phyloP scores from a whole-genome alignment of 352 stramenopile genomes.

The Phytophthora kernoviae region DNA sequence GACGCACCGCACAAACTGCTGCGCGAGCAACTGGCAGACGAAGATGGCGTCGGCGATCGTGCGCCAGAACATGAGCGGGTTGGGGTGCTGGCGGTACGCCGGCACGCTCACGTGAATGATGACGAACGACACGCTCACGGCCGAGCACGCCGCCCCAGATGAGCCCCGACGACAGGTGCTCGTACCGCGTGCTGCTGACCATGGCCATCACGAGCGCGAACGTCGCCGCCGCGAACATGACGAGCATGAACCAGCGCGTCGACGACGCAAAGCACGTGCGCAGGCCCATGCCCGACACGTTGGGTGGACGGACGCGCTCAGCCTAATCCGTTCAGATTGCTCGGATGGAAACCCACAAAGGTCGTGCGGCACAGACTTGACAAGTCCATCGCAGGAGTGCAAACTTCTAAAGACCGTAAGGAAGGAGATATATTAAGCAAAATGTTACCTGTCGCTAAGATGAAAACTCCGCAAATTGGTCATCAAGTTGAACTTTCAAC shows the following conservation, averaged over 20 bases:
- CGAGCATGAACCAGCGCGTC: slow-evolving; percentile 83
- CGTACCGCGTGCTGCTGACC: slow-evolving; percentile 61
- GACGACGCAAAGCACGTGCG: slow-evolving; percentile 74
- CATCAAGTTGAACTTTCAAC: too few species aligned
- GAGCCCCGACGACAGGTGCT: slow-evolving; percentile 77
- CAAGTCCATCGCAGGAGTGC: too few species aligned
- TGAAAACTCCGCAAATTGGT: too few species aligned
- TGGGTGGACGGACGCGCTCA: too few species aligned
- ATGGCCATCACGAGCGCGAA: slow-evolving; percentile 65
- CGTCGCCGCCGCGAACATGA: slow-evolving; percentile 83
- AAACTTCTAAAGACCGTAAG: too few species aligned
- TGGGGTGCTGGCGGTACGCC: slow-evolving; percentile 84
- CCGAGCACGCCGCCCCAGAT: slow-evolving; percentile 84
- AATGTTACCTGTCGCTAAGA: too few species aligned
- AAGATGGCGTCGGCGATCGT: slow-evolving; percentile 87
- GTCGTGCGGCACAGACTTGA: too few species aligned
- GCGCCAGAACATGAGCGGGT: slow-evolving; percentile 89
- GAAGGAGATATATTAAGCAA: too few species aligned
- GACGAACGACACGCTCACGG: slow-evolving; percentile 88
- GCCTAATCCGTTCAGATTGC: too few species aligned
- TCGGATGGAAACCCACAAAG: too few species aligned
- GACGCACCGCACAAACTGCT: slow-evolving; percentile 81
- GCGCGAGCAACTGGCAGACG: slow-evolving; percentile 77
- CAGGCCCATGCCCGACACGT: too few species aligned
- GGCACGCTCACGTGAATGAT: slow-evolving; percentile 84